Evolutionary conservation across 768 basidiomycete species (phyloP), one percentile per base, ranked within the genome.

Genomic region (Tulasnella calospora): DNA sequence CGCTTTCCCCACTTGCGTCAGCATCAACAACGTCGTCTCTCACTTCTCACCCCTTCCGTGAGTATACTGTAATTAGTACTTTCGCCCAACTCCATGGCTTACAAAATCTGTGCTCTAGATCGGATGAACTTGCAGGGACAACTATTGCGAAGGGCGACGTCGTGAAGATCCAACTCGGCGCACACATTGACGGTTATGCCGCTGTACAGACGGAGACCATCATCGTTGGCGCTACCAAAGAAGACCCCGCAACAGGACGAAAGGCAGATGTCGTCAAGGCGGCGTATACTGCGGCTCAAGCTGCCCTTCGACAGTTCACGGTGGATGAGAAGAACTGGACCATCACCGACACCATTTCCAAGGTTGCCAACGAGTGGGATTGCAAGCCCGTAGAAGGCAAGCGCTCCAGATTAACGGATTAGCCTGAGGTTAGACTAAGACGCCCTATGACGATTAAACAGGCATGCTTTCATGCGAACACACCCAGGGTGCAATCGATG

Each of bases 181-280:
- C 96, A 27, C 98, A 99, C 83, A 95, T 99, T 85, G 97, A 99
- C 84, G 98, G 98, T 78, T 98, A 94, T 85, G 96, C 96, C 27
- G 91, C 95, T 76, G 91, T 98, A 84, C 90, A 90, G 83, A 98
- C 95, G 44, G 98, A 99, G 85, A 98, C 97, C 74, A 85, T 99
- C 82, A 90, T 98, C 79, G 89, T 98, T 41, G 94, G 95, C 55
- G 92, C 94, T 47, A 90, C 90, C 76, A 85, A 88, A 33, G 86
- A 89, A 77, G 87, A 88, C 78, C 95, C 94, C 30, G 92, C 92
- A 30, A 95, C 93, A 3, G 98, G 94, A 71, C 86, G 92, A 80
- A 91, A 91, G 67, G 97, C 96, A 55, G 96, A 99, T 83, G 96
- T 93, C 72, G 86, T 99, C 85, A 92, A 93, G 84, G 98, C 98